Conservation (phyloP, 169 alveolate genomes). For the Eimeria necatrix region DNA sequence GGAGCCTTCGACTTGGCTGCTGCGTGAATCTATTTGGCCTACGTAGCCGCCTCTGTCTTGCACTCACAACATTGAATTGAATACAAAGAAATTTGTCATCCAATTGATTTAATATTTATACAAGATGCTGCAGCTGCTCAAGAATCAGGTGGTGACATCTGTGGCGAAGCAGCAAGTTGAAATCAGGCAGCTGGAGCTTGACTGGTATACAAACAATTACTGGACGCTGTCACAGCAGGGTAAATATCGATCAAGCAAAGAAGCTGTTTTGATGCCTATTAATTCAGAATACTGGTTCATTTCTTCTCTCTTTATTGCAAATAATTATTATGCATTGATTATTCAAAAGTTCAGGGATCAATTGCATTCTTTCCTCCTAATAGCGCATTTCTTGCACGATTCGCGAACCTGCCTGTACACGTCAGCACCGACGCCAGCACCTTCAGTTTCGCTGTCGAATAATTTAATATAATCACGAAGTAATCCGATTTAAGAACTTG, state of each 20-base stretch:
- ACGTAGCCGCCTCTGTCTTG: too few relatives aligned
- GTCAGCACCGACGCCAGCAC: too few relatives aligned
- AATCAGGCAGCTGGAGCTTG: slow-evolving; percentile 79
- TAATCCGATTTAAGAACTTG: background rate
- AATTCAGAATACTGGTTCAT: background rate
- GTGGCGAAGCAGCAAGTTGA: slow-evolving; percentile 80
- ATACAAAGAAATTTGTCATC: too few relatives aligned
- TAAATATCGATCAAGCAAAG: background rate
- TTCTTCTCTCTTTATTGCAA: background rate
- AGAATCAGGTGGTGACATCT: slow-evolving; percentile 80
- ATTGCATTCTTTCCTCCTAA: too few relatives aligned
- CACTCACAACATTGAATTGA: too few relatives aligned
- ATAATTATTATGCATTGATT: background rate
- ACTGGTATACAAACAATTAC: slow-evolving; percentile 81
- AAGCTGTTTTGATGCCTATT: background rate
- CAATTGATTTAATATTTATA: too few relatives aligned
- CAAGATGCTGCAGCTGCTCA: slow-evolving; percentile 79
- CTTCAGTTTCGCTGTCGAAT: background rate
- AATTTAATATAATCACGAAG: background rate
- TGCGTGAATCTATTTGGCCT: too few relatives aligned
- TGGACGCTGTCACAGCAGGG: slow-evolving; percentile 82
- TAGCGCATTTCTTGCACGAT: too few relatives aligned
- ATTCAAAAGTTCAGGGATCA: too few relatives aligned
- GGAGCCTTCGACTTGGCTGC: too few relatives aligned
- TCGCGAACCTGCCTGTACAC: too few relatives aligned